Evolutionary conservation across 371 early-diverging fungal genomes (phyloP), one percentile per base, ranked within the genome.

Genomic region (Nematocida displodere): DNA sequence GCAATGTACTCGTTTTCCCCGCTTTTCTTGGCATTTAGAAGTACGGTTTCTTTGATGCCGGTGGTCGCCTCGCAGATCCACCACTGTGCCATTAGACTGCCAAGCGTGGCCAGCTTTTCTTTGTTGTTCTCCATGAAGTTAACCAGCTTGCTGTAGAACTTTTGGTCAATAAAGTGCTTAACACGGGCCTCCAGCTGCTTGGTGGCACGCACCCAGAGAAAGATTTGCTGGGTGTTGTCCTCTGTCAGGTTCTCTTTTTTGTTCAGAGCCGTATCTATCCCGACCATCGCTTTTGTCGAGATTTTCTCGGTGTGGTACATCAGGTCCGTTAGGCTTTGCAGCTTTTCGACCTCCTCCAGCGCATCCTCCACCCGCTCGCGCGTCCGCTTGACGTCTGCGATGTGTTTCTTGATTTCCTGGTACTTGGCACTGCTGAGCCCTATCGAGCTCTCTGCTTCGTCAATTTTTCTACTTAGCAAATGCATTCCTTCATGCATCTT

Each of bases 41-140:
- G 48, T 11, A 33, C 62, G 5, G 50, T 31, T 47, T 71, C 62
- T 29, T 17, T 8, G n/a, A 71, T 61, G 15, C 75, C 75, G 20
- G 49, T 33, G 46, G 48, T 50, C 7, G 48, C 22, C 34, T 71
- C 75, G 42, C 59, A 71, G 8, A 59, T 61, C 75, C 75, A 71
- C 75, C 75, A 71, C 75, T 71, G 75, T 2, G 39, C 29, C 24
- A 71, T 8, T 8, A 71, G 33, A 33, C 61, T 71, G 8, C 26
- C 61, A 22, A 49, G 34, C 8, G 56, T 47, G 3, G 50, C 17
- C 15, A 71, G 54, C 40, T 29, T 56, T 24, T 61, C 48, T 49
- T 71, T 34, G 24, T 39, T n/a, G 11, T 33, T 15, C 15, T 2
- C 59, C 8, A 58, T 15, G 7, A n/a, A 13, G 1, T 15, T 26